Evolutionary conservation across 805 yeast species (phyloP).

Genomic region (Zygotorulaspora sp.): DNA sequence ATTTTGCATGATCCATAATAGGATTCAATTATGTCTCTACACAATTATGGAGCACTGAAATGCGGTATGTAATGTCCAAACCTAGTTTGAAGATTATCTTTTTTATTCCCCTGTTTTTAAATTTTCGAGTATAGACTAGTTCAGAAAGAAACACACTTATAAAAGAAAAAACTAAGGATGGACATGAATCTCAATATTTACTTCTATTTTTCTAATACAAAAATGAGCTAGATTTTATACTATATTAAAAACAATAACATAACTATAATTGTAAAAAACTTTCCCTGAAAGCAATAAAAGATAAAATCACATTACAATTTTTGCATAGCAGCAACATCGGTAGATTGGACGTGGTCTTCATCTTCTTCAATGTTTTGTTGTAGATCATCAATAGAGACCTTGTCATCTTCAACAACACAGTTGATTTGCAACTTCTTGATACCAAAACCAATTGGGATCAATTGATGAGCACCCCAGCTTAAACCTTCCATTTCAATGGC

Average conservation of each 20-base stretch:
- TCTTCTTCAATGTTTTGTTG: slow-evolving; percentile 73
- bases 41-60: no score
- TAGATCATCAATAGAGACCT: slow-evolving; percentile 89
- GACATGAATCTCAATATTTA: background rate
- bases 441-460: slow-evolving; percentile 98
- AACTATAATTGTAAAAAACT: background rate
- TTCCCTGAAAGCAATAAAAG: slow-evolving; percentile 5
- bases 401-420: slow-evolving; percentile 95
- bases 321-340: slow-evolving; percentile 98
- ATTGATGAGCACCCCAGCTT: slow-evolving; percentile 96
- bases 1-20: slow-evolving; percentile 17
- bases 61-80: no score
- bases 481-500: slow-evolving; percentile 86
- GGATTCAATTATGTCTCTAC: no score
- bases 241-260: background rate
- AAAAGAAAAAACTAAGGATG: no score
- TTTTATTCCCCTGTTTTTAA: background rate
- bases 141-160: no score
- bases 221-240: slow-evolving; percentile 1
- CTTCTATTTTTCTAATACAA: background rate
- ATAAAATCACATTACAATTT: slow-evolving; percentile 59
- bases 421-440: slow-evolving; percentile 98
- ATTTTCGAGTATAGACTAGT: no score
- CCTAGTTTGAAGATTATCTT: no score
- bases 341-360: slow-evolving; percentile 99